These are phyloP conservation scores for Sisymbrium altissimum DNA, from an alignment of 345 rosid species.

Conservation along the genomic window DNA sequence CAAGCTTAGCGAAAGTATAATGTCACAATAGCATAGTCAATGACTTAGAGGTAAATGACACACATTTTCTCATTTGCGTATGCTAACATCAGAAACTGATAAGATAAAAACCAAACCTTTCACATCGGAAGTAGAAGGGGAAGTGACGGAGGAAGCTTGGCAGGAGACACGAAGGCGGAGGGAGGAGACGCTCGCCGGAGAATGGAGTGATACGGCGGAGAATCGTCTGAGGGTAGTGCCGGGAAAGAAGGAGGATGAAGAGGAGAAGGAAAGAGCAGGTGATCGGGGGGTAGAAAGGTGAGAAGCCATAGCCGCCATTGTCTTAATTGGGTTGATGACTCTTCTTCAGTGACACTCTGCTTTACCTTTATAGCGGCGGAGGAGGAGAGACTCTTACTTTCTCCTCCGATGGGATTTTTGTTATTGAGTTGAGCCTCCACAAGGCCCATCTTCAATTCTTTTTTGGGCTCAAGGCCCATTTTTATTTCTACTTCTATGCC, in stretches of 20 bases:
- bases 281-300: constrained; percentile 40
- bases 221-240: constrained; percentile 20
- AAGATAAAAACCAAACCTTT: constrained; percentile 34
- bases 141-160: constrained; percentile 56
- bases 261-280: constrained; percentile 34
- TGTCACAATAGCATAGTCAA: background rate
- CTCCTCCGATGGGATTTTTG: background rate
- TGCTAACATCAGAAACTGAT: background rate
- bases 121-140: constrained; percentile 44
- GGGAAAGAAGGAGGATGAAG: constrained; percentile 41
- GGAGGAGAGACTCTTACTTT: background rate
- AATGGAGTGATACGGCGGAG: constrained; percentile 29
- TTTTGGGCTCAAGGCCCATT: background rate
- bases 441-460: background rate
- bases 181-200: constrained; percentile 28
- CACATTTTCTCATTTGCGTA: background rate
- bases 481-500: background rate
- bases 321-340: background rate
- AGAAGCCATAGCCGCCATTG: constrained; percentile 70
- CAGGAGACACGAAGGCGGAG: constrained; percentile 47
- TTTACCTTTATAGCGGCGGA: background rate
- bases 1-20: too few relatives aligned
- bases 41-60: background rate
- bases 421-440: background rate
- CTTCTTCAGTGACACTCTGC: background rate